phyloP scores from a whole-genome alignment of 139 green algal genomes.

The Micractinium sp. region DNA sequence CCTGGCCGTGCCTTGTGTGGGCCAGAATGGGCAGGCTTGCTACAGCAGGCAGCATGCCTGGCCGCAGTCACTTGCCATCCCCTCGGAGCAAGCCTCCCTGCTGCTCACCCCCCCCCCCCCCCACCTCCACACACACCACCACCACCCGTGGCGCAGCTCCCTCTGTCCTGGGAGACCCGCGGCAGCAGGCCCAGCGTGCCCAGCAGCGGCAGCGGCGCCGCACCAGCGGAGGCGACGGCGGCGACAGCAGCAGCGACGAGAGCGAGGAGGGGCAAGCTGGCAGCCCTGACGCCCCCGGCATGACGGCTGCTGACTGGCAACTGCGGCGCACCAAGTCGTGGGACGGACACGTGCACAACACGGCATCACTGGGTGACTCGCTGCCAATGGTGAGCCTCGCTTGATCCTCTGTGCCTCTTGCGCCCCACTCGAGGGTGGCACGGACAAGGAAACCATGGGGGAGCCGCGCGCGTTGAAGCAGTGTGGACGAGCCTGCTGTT shows the following conservation, averaged over 20 bases:
- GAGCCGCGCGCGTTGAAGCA: no score
- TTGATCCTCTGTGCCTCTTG: no score
- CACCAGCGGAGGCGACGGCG: background rate
- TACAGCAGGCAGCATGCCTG: background rate
- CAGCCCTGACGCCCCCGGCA: background rate
- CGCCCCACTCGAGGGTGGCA: no score
- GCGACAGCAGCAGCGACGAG: conserved; percentile 8
- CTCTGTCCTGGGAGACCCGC: background rate
- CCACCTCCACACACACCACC: background rate
- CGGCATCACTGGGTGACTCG: background rate
- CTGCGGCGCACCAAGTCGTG: conserved; percentile 39
- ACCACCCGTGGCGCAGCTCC: background rate
- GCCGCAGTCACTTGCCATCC: no score
- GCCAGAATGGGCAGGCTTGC: background rate
- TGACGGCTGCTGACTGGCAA: conserved; percentile 22
- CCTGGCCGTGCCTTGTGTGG: no score
- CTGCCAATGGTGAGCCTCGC: background rate
- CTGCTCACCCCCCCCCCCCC: no score
- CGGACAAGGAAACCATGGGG: no score
- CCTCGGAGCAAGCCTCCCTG: no score
- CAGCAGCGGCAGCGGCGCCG: background rate
- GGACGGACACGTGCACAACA: conserved; percentile 33
- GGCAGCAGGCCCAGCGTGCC: background rate
- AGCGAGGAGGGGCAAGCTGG: background rate
- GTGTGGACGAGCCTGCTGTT: no score